Evolutionary conservation across 2,329 filamentous ascomycete genomes (phyloP), one percentile per base, ranked within the genome.

Genomic region (Byssochlamys sp.): DNA sequence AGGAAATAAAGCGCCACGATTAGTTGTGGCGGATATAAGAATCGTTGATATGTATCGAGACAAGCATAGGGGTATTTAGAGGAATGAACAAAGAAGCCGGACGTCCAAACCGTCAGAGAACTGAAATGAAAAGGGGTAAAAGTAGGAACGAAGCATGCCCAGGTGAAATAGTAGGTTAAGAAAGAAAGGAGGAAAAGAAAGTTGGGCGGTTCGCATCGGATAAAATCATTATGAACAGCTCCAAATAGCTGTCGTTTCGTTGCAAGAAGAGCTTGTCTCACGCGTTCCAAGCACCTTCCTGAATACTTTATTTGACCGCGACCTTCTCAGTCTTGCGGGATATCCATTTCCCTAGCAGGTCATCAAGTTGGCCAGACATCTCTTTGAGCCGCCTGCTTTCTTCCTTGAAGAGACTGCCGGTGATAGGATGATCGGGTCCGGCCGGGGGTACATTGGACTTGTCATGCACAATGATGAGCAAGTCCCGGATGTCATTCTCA

Each of bases 401-500:
- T 69, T 95, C 89, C 54, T 85, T 85, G 77, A 95, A 97, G 56
- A 97, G 77, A 25, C 85, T 83, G 12, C 84, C 84, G 54, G 88
- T 90, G 51, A 95, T 80, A 0, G 92, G 92, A 71, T 97, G 91
- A 58, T 96, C 90, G n/a, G 83, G 81, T 1, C 87, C 84, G 6
- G 87, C 89, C 19, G 90, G 88, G 49, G 85, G 82, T 14, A 95
- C 85, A 59, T 91, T 89, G 12, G 85, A 88, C 71, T 91, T 96
- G 74, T 97, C 91, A 69, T 96, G 91, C 28, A 99, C 90, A 60
- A 99, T 88, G 39, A 91, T 82, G 55, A 97, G 81, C 69, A 97
- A 82, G 70, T 99, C 92, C 54, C 90, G 84, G 63, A 99, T 90
- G 61, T 96, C 90, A 33, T 86, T 86, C 60, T 90, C 85, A 64